Conservation (phyloP, 1,139 yeast species). For the Candida buenavistaensis region DNA sequence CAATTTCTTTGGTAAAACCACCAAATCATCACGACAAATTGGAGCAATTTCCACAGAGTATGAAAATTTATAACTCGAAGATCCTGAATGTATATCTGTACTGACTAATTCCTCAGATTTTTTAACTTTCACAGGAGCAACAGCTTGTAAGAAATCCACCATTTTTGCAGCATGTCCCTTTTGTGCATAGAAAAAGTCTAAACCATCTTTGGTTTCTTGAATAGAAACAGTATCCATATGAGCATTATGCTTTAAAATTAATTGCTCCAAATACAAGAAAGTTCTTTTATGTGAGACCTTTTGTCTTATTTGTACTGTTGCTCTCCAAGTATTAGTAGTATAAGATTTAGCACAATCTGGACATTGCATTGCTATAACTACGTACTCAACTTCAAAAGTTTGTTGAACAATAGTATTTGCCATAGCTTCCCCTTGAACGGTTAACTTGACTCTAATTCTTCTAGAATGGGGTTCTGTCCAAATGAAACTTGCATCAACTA, state of each 20-base stretch:
- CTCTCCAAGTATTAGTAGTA: slow-evolving; percentile 97
- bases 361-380: slow-evolving; percentile 96
- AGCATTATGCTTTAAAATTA: slow-evolving; percentile 90
- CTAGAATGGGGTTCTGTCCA: slow-evolving; percentile 99
- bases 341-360: slow-evolving; percentile 97
- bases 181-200: slow-evolving; percentile 88
- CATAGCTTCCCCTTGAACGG: slow-evolving; percentile 97
- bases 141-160: slow-evolving; percentile 86
- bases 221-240: slow-evolving; percentile 93
- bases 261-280: slow-evolving; percentile 89
- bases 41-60: slow-evolving; percentile 94
- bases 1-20: slow-evolving; percentile 79
- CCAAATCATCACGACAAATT: slow-evolving; percentile 95
- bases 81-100: slow-evolving; percentile 89
- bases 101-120: slow-evolving; percentile 91
- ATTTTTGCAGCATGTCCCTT: slow-evolving; percentile 90
- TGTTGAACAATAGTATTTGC: slow-evolving; percentile 91
- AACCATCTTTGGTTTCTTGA: slow-evolving; percentile 89
- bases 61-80: slow-evolving; percentile 84
- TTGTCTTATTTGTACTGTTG: slow-evolving; percentile 95
- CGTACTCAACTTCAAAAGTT: slow-evolving; percentile 91
- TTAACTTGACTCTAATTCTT: slow-evolving; percentile 83
- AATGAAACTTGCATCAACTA: slow-evolving; percentile 90
- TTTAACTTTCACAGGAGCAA: slow-evolving; percentile 83
- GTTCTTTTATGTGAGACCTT: slow-evolving; percentile 97